Evolutionary conservation across 257 asterid species (phyloP).

Genomic region (Striga asiatica): DNA sequence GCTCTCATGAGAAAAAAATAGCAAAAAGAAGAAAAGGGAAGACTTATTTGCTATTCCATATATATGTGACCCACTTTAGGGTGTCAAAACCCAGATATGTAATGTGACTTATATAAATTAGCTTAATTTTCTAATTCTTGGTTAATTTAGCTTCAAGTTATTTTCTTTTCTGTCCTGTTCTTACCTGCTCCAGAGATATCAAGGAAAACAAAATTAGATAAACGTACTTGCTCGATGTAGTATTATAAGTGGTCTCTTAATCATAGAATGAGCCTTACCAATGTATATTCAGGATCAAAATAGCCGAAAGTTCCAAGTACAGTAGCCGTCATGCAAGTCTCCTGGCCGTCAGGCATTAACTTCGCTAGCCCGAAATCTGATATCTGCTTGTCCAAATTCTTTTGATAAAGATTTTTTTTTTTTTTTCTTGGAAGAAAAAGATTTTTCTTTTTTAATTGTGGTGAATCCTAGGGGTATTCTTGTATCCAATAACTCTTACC

Average conservation of each 20-base stretch:
- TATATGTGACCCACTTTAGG: too few species aligned
- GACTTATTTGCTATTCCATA: not conserved
- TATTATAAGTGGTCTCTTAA: not conserved
- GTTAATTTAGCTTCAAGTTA: too few species aligned
- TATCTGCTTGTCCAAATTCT: conserved; percentile 41
- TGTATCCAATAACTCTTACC: conserved; percentile 29
- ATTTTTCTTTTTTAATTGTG: not conserved
- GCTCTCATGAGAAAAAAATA: conserved; percentile 4
- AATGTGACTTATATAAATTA: too few species aligned
- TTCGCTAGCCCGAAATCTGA: conserved; percentile 96
- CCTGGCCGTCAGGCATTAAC: conserved; percentile 92
- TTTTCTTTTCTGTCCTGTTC: not conserved
- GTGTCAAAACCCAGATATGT: too few species aligned
- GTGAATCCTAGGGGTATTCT: not conserved
- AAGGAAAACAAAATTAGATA: not conserved
- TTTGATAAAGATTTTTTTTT: not conserved
- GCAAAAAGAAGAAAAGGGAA: not conserved
- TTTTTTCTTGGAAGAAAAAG: too few species aligned
- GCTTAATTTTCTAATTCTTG: too few species aligned
- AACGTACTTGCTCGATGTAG: not conserved
- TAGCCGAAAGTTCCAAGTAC: conserved; percentile 96
- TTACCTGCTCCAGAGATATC: not conserved
- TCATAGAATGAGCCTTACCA: conserved; percentile 43
- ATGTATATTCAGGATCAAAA: conserved; percentile 93
- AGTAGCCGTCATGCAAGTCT: conserved; percentile 69